A percentile compares a stretch with the other conserved stretches of the same genome.
These are phyloP conservation scores for Cercospora janseana DNA, from an alignment of 2,329 filamentous ascomycete species.

Conservation along the genomic window DNA sequence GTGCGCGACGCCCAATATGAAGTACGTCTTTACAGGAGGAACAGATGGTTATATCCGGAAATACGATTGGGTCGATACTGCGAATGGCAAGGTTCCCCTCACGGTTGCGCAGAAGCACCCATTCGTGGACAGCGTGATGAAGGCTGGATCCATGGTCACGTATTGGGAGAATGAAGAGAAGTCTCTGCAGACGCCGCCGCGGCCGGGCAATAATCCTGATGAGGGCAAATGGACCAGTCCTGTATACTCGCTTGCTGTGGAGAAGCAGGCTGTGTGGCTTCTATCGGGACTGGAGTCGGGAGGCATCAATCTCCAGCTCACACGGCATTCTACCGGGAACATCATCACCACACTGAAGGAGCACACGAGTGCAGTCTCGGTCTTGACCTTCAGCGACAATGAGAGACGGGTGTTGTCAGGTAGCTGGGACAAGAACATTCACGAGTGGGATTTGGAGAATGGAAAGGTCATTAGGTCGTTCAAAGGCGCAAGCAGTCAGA, in stretches of 20 bases:
- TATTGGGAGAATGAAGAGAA: constrained; percentile 99
- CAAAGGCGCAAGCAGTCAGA: constrained; percentile 74
- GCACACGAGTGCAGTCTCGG: constrained; percentile 89
- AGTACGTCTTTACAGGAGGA: constrained; percentile 92
- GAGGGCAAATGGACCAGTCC: constrained; percentile 63
- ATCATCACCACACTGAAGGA: constrained; percentile 76
- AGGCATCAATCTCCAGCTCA: constrained; percentile 87
- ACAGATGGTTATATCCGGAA: constrained; percentile 95
- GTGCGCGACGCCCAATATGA: constrained; percentile 86
- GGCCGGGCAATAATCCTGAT: constrained; percentile 42
- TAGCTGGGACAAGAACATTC: constrained; percentile 92
- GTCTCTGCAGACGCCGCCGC: constrained; percentile 33
- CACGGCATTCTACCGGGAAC: constrained; percentile 92
- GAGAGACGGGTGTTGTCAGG: constrained; percentile 86
- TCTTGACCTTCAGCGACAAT: constrained; percentile 75
- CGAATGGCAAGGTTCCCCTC: constrained; percentile 88
- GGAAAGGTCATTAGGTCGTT: constrained; percentile 75
- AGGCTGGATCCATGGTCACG: constrained; percentile 88
- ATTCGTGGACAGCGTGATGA: constrained; percentile 95
- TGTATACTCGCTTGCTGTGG: constrained; percentile 89
- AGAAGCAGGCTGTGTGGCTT: constrained; percentile 87
- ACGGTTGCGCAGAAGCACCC: constrained; percentile 95
- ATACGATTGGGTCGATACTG: constrained; percentile 91
- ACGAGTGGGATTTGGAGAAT: constrained; percentile 93
- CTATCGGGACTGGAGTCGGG: constrained; percentile 88